Conservation (phyloP, 352 stramenopile species). For the Globisporangium alternatum region DNA sequence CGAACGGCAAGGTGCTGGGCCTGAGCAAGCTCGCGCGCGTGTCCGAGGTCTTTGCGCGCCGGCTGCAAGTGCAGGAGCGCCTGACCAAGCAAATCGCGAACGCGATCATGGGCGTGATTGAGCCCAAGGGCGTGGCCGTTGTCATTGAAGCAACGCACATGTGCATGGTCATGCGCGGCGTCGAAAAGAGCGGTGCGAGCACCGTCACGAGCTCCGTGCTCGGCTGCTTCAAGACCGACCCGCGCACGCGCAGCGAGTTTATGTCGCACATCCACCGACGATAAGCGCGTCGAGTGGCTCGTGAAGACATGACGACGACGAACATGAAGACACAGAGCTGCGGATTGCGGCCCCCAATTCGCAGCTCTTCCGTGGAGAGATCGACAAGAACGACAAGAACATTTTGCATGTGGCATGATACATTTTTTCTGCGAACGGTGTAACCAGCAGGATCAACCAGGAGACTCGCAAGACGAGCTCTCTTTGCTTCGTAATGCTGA, state of each 20-base stretch:
- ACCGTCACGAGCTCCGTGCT: constrained; percentile 97
- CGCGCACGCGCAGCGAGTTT: constrained; percentile 83
- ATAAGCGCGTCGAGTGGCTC: constrained; percentile 24
- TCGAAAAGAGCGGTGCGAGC: constrained; percentile 95
- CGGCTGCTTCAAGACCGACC: constrained; percentile 96
- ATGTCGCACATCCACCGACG: constrained; percentile 86
- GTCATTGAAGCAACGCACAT: constrained; percentile 99
- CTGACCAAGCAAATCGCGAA: constrained; percentile 99
- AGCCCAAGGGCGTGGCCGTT: constrained; percentile 97
- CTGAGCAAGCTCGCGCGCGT: constrained; percentile 98
- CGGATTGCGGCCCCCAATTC: not conserved
- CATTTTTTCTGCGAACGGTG: constrained; percentile 35
- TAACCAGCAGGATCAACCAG: constrained; percentile 36
- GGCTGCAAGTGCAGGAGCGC: constrained; percentile 98
- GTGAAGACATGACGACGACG: not conserved
- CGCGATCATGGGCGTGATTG: constrained; percentile 95
- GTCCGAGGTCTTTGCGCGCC: constrained; percentile 95
- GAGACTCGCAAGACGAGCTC: constrained; percentile 12
- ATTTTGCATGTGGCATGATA: constrained; percentile 7
- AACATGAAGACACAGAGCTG: not conserved
- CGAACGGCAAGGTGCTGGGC: constrained; percentile 95
- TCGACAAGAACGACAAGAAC: not conserved
- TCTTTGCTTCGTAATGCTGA: constrained; percentile 43
- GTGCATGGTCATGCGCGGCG: constrained; percentile 99
- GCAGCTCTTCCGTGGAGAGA: not conserved